Evolutionary conservation across 2,329 filamentous ascomycete genomes (phyloP), one percentile per base, ranked within the genome.

Genomic region (Tolypocladium tundrense): DNA sequence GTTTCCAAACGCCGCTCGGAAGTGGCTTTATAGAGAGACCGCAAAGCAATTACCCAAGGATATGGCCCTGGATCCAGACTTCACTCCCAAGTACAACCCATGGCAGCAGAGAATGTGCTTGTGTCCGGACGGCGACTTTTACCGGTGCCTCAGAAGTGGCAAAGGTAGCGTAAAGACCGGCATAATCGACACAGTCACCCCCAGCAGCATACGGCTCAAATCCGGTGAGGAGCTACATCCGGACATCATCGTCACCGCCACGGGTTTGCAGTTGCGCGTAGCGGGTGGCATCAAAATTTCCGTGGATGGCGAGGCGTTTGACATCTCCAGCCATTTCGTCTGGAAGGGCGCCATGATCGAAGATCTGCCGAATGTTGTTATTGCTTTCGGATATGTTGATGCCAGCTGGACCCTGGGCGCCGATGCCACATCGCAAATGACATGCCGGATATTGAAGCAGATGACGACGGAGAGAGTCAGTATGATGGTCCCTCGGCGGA

Each of bases 61-160:
- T 24, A 70, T 83, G 45, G 75, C 79, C 3, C 67, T 78, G 54
- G 78, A 86, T 57, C 78, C 80, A 3, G 80, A 88, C 68, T 88
- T 88, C 71, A 79, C 77, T 6, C 85, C 85, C 0, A 67, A 66
- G 2, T 88, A 88, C 63, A 77, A 79, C 50, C 84, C 84, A 0
- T 86, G 87, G 80, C 80, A 89, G 54, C 88, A 94, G 69, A 82
- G 89, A 0, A 73, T 92, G n/a, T 91, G 88, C 64, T 72, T 89
- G 57, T 84, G 69, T 24, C 77, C 76, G 0, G 73, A 77, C 54
- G 77, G 75, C 4, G 79, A 83, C 64, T 83, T 82, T 63, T 82
- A 76, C 67, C 65, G 73, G 35, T 71, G 74, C 0, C 64, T 82
- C 0, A 70, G 69, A 45, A 66, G 64, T 0, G 69, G 69, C 1